A percentile compares a stretch with the other conserved stretches of the same genome.
These are phyloP conservation scores for Punctularia strigosozonata DNA, from an alignment of 768 basidiomycete genomes.

Conservation along the genomic window DNA sequence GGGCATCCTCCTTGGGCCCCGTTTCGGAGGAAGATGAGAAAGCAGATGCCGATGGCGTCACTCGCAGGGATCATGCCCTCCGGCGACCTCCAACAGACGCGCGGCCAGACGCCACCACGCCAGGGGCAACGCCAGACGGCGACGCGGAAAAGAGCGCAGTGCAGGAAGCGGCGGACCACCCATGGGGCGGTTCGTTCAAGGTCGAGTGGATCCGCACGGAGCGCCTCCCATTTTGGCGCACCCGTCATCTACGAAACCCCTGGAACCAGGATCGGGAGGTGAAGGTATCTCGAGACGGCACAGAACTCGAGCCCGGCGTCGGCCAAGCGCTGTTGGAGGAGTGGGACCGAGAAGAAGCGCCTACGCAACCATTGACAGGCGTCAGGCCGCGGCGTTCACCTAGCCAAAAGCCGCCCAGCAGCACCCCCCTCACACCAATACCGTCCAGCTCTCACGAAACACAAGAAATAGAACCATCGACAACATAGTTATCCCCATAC, in stretches of 20 bases:
- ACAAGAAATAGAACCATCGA: neutral
- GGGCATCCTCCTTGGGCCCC: constrained; percentile 6
- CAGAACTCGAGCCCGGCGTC: constrained; percentile 76
- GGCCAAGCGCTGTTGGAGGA: constrained; percentile 59
- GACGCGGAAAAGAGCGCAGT: constrained; percentile 15
- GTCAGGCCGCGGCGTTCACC: neutral
- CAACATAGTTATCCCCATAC: constrained; percentile 1
- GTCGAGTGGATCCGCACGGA: constrained; percentile 73
- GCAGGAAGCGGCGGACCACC: constrained; percentile 14
- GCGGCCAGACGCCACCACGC: neutral
- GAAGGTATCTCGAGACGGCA: constrained; percentile 82
- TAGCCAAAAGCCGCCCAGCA: neutral
- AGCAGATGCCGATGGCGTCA: neutral
- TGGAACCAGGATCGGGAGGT: constrained; percentile 85
- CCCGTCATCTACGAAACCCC: constrained; percentile 75
- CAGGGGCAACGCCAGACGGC: constrained; percentile 5
- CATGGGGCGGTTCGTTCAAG: constrained; percentile 73
- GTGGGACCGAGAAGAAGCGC: constrained; percentile 35
- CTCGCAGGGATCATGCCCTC: neutral
- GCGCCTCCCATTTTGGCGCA: constrained; percentile 62
- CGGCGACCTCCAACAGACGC: neutral
- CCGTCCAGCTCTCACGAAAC: neutral
- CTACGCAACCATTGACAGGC: neutral
- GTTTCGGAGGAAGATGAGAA: constrained; percentile 15
- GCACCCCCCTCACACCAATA: neutral